Evolutionary conservation across 768 basidiomycete species (phyloP), one percentile per base, ranked within the genome.

Genomic region (Amanita subjunquillea): DNA sequence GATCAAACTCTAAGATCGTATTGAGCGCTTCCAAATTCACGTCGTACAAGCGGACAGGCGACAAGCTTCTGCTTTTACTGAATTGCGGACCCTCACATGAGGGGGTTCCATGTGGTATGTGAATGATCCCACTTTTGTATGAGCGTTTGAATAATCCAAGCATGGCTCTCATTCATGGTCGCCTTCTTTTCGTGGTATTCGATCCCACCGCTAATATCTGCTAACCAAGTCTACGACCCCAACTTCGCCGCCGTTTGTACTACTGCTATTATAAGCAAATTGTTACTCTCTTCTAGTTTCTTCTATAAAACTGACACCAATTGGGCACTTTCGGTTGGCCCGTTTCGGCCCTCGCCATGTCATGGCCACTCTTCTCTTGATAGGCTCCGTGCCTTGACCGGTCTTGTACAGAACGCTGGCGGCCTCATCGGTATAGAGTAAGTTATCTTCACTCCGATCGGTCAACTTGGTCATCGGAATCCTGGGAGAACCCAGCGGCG

Each of bases 321-420:
- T 23, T 13, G 13, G 0, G 15, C 82, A 80, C 8, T 22, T 77
- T 7, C 70, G 15, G 65, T 72, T 3, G 82, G 82, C 0, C 79
- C 79, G 0, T 59, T 79, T 68, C 61, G 77, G 79, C 3, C 79
- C 79, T 0, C 67, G 79, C 12, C 73, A 72, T 45, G 71, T 76
- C 4, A 82, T 82, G 79, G 79, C 77, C 1, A 63, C 50, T 3
- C 59, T 82, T 34, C 71, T 83, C 27, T 56, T 81, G 22, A 48
- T 77, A 0, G 80, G 80, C 2, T 76, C 79, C 1, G 78, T 3
- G 81, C 77, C 0, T 63, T 83, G 9, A 78, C 79, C 1, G 79
- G 78, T 25, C 75, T 76, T 1, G 69, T 70, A 13, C 62, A 65
- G 43, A 70, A 55, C 50, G 72, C 70, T 1, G 20, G 5, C 5